Conservation (phyloP, 2,329 filamentous ascomycete genomes). For the Diaporthe amygdali region DNA sequence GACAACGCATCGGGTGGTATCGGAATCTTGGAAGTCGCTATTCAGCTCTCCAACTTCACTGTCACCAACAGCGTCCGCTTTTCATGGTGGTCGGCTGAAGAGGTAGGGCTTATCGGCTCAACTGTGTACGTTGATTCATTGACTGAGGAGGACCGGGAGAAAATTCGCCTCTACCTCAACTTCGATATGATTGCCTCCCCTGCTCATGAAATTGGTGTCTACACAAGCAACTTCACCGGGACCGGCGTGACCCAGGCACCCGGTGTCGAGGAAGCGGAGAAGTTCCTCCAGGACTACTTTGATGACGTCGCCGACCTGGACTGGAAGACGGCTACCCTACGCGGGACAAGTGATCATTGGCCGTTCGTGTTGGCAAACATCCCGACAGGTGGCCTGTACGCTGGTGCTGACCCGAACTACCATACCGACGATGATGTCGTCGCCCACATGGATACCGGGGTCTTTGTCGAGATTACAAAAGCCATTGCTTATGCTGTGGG, state of each 20-base stretch:
- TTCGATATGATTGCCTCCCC: constrained; percentile 46
- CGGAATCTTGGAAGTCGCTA: constrained; percentile 28
- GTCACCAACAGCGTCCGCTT: constrained; percentile 46
- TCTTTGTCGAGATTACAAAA: constrained; percentile 29
- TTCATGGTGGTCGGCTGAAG: constrained; percentile 51
- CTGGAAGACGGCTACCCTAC: neutral
- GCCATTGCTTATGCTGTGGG: constrained; percentile 59
- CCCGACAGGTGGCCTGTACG: constrained; percentile 60
- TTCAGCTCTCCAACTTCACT: constrained; percentile 33
- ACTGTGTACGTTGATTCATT: constrained; percentile 42
- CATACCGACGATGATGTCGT: neutral
- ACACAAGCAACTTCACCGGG: constrained; percentile 37
- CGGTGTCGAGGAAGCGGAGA: neutral
- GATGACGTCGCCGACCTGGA: neutral
- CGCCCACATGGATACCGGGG: neutral
- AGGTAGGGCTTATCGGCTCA: constrained; percentile 44
- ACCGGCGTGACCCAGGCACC: neutral
- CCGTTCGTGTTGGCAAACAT: constrained; percentile 63
- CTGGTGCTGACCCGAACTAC: constrained; percentile 46
- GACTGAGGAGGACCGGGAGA: constrained; percentile 34
- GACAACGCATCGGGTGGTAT: constrained; percentile 62
- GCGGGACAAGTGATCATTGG: constrained; percentile 59
- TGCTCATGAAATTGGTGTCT: constrained; percentile 23
- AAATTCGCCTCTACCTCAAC: constrained; percentile 44
- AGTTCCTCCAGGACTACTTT: neutral